These are phyloP conservation scores for Camelina sativa DNA, from an alignment of 345 rosid genomes.

Conservation along the genomic window DNA sequence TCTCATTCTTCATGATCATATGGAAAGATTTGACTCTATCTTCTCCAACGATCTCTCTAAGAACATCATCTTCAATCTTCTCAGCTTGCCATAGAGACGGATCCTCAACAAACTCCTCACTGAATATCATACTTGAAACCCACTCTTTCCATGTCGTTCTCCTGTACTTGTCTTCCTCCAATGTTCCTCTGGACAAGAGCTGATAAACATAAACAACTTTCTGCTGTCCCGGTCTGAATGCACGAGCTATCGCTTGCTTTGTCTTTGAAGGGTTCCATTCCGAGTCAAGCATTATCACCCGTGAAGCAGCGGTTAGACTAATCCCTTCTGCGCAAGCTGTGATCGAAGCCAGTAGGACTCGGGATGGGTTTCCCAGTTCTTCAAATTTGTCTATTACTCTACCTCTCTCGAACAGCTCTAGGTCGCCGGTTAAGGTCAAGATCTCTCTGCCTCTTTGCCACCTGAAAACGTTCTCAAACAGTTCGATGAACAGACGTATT, in stretches of 20 bases:
- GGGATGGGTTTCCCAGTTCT: conserved; percentile 66
- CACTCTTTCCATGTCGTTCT: conserved; percentile 99
- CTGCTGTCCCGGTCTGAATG: conserved; percentile 91
- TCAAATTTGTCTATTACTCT: conserved; percentile 80
- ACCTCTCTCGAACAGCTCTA: conserved; percentile 89
- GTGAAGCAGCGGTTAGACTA: conserved; percentile 95
- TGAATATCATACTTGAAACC: conserved; percentile 95
- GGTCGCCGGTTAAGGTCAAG: conserved; percentile 79
- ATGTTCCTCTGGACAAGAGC: conserved; percentile 74
- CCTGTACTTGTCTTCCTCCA: conserved; percentile 86
- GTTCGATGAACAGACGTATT: conserved; percentile 61
- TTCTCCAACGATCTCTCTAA: conserved; percentile 86
- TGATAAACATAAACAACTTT: conserved; percentile 94
- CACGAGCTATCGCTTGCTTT: conserved; percentile 94
- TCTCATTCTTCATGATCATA: conserved; percentile 96
- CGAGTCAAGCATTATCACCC: conserved; percentile 75
- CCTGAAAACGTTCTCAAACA: conserved; percentile 70
- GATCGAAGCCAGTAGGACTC: conserved; percentile 79
- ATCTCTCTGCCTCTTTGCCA: conserved; percentile 84
- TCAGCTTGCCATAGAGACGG: conserved; percentile 91
- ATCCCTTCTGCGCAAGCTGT: conserved; percentile 97
- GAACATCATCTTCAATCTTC: conserved; percentile 85
- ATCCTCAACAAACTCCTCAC: conserved; percentile 89
- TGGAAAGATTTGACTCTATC: conserved; percentile 86
- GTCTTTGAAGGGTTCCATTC: conserved; percentile 99